These are phyloP conservation scores for Leccinum subgranulosum DNA, from an alignment of 768 basidiomycete species.

Conservation along the genomic window DNA sequence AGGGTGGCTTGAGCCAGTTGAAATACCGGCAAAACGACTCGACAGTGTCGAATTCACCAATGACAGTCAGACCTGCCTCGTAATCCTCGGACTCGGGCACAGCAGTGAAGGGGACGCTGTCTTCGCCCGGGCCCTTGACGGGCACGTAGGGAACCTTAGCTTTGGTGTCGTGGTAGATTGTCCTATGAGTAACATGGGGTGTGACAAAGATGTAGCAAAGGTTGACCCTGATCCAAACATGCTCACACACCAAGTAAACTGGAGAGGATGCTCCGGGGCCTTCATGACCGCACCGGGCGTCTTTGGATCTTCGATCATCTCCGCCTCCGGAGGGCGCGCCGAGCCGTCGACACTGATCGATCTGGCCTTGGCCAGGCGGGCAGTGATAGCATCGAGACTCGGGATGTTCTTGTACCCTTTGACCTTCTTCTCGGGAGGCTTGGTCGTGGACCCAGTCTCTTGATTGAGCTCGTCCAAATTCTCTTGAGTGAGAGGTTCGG, in stretches of 20 bases:
- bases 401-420: slow-evolving; percentile 87
- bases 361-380: slow-evolving; percentile 68
- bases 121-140: slow-evolving; percentile 18
- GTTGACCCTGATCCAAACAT: not conserved
- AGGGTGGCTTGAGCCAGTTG: slow-evolving; percentile 93
- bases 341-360: slow-evolving; percentile 58
- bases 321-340: slow-evolving; percentile 69
- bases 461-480: slow-evolving; percentile 62
- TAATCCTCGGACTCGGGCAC: slow-evolving; percentile 72
- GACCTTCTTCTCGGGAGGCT: slow-evolving; percentile 36
- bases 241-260: slow-evolving; percentile 66
- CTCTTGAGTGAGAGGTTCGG: slow-evolving; percentile 58
- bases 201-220: not conserved
- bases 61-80: slow-evolving; percentile 80
- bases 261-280: slow-evolving; percentile 77
- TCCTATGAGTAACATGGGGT: slow-evolving; percentile 49
- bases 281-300: slow-evolving; percentile 70
- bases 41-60: slow-evolving; percentile 89
- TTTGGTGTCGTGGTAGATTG: slow-evolving; percentile 88
- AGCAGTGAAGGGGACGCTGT: slow-evolving; percentile 30
- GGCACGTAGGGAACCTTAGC: slow-evolving; percentile 47
- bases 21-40: slow-evolving; percentile 89
- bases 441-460: slow-evolving; percentile 39
- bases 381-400: slow-evolving; percentile 80
- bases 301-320: slow-evolving; percentile 80